Conservation (phyloP, 106 monocot genomes). For the Dendrobium catenatum region DNA sequence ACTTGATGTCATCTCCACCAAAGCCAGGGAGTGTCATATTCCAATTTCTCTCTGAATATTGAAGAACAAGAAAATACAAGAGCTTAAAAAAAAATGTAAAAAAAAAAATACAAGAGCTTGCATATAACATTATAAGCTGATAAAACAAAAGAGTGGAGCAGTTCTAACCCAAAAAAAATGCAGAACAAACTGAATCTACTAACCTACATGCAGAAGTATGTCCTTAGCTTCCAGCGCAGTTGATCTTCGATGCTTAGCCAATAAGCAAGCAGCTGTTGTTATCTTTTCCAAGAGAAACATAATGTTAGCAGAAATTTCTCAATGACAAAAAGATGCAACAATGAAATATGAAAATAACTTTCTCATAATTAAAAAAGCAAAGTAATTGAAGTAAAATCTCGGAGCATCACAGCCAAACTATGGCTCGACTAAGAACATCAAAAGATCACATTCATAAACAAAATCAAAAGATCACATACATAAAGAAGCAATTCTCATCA, state of each 20-base stretch:
- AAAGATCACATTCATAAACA: neutral
- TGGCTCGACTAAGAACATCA: neutral
- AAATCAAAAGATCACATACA: neutral
- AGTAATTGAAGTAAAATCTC: neutral
- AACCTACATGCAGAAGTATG: constrained; percentile 90
- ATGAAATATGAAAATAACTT: neutral
- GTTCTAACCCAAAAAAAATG: no score
- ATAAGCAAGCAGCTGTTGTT: constrained; percentile 71
- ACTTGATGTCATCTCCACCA: constrained; percentile 91
- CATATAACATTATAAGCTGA: neutral
- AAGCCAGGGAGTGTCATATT: constrained; percentile 86
- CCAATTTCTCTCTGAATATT: constrained; percentile 81
- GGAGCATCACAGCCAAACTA: neutral
- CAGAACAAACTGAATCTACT: constrained; percentile 6
- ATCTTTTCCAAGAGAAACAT: constrained; percentile 29
- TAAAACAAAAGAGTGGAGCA: neutral
- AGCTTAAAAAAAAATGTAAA: no score
- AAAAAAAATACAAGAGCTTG: neutral
- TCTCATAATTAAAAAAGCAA: neutral
- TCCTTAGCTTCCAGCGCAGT: constrained; percentile 84
- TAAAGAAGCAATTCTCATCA: neutral
- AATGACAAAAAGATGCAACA: neutral
- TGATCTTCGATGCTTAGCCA: constrained; percentile 97
- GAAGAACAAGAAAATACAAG: neutral
- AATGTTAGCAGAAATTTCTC: constrained; percentile 1